These are phyloP conservation scores for Cavenderia fasciculata DNA, from an alignment of 78 protist species.

Conservation along the genomic window DNA sequence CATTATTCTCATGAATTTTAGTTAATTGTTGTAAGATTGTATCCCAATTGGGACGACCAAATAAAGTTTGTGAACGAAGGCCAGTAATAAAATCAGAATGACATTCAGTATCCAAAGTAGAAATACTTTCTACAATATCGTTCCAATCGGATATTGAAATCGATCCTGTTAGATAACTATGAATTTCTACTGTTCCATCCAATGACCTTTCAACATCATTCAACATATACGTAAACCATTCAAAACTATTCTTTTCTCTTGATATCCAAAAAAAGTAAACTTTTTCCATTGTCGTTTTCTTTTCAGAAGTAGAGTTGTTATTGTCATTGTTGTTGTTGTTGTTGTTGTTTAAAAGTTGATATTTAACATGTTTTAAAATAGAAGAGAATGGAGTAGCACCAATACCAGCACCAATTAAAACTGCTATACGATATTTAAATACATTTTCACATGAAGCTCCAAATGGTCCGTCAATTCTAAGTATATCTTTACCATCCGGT, in stretches of 20 bases:
- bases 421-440: conserved; percentile 54
- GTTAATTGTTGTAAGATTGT: conserved; percentile 9
- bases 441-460: conserved; percentile 88
- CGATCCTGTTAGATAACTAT: conserved; percentile 48
- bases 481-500: conserved; percentile 51
- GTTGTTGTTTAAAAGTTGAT: not conserved
- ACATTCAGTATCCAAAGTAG: conserved; percentile 17
- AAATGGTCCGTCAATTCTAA: conserved; percentile 92
- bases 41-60: conserved; percentile 65
- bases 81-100: conserved; percentile 41
- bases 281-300: conserved; percentile 29
- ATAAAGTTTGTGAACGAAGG: conserved; percentile 8
- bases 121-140: conserved; percentile 16
- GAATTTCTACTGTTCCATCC: conserved; percentile 46
- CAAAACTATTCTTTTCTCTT: conserved; percentile 83
- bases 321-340: not conserved
- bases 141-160: conserved; percentile 36
- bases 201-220: conserved; percentile 61
- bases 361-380: conserved; percentile 83
- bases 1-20: not conserved
- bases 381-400: conserved; percentile 97
- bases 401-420: conserved; percentile 93
- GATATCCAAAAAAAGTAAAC: conserved; percentile 89
- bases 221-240: conserved; percentile 86
- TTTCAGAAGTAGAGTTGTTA: not conserved